A percentile compares a stretch with the other conserved stretches of the same genome.
phyloP scores from a whole-genome alignment of 2,329 filamentous ascomycete species.

The Pezicula carpinea region DNA sequence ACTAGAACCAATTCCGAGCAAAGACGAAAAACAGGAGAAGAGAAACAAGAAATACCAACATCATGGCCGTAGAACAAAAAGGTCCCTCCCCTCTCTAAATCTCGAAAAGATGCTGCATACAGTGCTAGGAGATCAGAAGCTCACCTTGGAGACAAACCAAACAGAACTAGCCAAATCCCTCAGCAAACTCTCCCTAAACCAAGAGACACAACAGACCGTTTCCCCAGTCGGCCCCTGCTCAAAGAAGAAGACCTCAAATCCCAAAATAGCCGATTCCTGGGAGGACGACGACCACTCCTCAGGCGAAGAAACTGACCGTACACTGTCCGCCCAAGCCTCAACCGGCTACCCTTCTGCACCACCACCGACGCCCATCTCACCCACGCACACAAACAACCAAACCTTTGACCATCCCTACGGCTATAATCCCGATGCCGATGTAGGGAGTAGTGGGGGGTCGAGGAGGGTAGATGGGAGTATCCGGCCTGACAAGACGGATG shows the following conservation, averaged over 20 bases:
- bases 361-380: constrained; percentile 63
- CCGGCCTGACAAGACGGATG: constrained; percentile 83
- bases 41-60: too few relatives aligned
- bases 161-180: constrained; percentile 21
- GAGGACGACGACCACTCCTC: constrained; percentile 61
- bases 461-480: too few relatives aligned
- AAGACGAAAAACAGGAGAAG: too few relatives aligned
- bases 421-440: constrained; percentile 9
- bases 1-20: background rate
- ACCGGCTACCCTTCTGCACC: constrained; percentile 44
- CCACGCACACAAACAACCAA: constrained; percentile 22
- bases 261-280: constrained; percentile 70
- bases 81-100: background rate
- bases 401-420: constrained; percentile 20
- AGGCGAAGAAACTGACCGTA: constrained; percentile 24
- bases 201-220: constrained; percentile 17
- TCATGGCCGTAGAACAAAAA: too few relatives aligned
- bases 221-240: constrained; percentile 15
- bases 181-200: constrained; percentile 21
- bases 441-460: too few relatives aligned
- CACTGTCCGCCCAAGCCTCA: constrained; percentile 22
- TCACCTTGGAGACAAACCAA: too few relatives aligned
- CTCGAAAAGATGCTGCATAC: background rate
- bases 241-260: constrained; percentile 30
- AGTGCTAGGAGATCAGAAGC: background rate